Percentiles rank a stretch among this genome's conserved stretches.
Conservation (phyloP, 352 stramenopile genomes). For the Blastocystis hominis region DNA sequence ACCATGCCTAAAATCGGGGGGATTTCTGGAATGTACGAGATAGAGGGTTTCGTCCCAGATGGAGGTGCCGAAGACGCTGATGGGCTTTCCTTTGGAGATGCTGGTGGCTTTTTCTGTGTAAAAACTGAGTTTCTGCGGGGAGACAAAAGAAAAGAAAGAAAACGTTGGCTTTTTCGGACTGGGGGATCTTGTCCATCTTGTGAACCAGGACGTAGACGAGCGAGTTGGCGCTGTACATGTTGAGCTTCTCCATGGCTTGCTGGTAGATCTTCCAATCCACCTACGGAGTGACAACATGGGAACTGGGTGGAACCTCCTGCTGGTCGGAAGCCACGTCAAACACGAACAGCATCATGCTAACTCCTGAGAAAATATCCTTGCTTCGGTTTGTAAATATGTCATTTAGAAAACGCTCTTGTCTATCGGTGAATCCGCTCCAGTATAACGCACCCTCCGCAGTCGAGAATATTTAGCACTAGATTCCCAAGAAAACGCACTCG, state of each 20-base stretch:
- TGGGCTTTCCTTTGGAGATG: conserved; percentile 31
- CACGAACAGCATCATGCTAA: conserved; percentile 95
- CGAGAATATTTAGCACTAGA: conserved; percentile 95
- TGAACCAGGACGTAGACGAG: conserved; percentile 96
- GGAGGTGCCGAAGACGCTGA: conserved; percentile 79
- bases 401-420: conserved; percentile 96
- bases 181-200: conserved; percentile 88
- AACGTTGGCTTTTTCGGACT: conserved; percentile 57
- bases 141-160: not conserved
- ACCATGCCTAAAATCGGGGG: conserved; percentile 74
- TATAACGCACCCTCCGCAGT: conserved; percentile 77
- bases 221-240: conserved; percentile 94
- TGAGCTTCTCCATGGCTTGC: conserved; percentile 80
- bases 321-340: conserved; percentile 85
- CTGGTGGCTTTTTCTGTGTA: conserved; percentile 33
- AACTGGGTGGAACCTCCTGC: conserved; percentile 61
- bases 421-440: conserved; percentile 64
- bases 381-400: conserved; percentile 95
- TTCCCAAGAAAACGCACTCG: conserved; percentile 90
- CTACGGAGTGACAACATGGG: conserved; percentile 67
- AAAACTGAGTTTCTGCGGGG: conserved; percentile 28
- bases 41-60: conserved; percentile 99
- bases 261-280: conserved; percentile 30
- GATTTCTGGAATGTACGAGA: conserved; percentile 62
- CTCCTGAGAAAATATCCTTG: conserved; percentile 95